Base-by-base conservation (phyloP, 495 filamentous ascomycete genomes). In the Aspergillus ellipticus region DNA sequence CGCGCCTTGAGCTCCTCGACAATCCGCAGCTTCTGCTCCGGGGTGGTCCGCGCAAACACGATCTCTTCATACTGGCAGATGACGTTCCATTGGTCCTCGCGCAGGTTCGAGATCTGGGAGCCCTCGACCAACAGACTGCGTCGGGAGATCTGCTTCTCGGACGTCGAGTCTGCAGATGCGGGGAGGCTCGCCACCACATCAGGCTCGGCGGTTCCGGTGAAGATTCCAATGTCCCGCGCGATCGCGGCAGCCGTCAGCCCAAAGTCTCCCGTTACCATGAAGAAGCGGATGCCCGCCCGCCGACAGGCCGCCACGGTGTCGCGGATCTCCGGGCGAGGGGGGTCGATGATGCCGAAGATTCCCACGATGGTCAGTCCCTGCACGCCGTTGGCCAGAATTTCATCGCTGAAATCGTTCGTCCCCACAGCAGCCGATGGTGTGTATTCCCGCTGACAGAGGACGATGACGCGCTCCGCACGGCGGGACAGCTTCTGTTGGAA, bases 1-100 rank as follows among this genome's bases (percentile, higher is more conserved):
- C 81, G 70, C 2, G 70, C 62, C 56, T 86, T 85, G 43, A 90
- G 79, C 53, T 88, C 85, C 21, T 78, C 78, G 13, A 92, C 86
- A 54, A 90, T 89, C 19, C 85, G 81, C 2, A 89, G 76, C 58
- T 90, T 91, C 55, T 90, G 88, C 59, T 91, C 88, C 0, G 88
- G 87, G 2, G 84, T 89, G 4, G 88, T 90, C 1, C 87, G 78
- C 16, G 86, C 85, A 60, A 90, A 90, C 28, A 89, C 84, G 31
- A 87, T 83, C 55, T 86, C 85, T 15, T 82, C 70, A 52, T 87
- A 88, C 15, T 68, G 63, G 41, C 77, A 82, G 8, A 88, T 62
- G 20, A 70, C 67, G 22, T 80, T 72, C 85, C 84, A 88, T 41
- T 86, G 77, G 13, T 77, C 62, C 4, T 80, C 68, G 21, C 77